Evolutionary conservation across 2,329 filamentous ascomycete species (phyloP).

Genomic region (Ceratocystis eucalypticola): DNA sequence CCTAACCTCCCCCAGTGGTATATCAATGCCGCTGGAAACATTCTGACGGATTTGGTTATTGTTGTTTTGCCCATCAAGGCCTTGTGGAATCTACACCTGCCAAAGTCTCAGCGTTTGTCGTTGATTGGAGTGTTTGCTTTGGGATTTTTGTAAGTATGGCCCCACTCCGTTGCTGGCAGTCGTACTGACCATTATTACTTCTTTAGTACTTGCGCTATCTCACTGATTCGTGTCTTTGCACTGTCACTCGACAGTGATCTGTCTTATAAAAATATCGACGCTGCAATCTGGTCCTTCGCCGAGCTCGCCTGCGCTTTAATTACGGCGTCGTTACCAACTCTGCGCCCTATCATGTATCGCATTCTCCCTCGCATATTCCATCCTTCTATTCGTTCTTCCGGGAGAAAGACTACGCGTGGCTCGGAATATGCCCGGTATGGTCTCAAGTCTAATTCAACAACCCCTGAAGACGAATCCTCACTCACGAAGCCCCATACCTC

Average conservation of each 20-base stretch:
- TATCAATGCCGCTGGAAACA: conserved; percentile 21
- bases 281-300: conserved; percentile 23
- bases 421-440: conserved; percentile 12
- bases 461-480: not conserved
- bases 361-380: conserved; percentile 22
- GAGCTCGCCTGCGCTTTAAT: conserved; percentile 22
- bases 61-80: conserved; percentile 20
- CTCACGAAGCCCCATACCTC: conserved; percentile 9
- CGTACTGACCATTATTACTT: not conserved
- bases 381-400: conserved; percentile 10
- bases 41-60: conserved; percentile 20
- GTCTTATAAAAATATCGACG: conserved; percentile 23
- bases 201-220: conserved; percentile 23
- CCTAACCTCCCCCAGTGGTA: conserved; percentile 21
- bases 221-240: conserved; percentile 22
- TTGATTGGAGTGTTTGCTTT: conserved; percentile 20
- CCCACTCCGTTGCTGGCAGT: not conserved
- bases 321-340: conserved; percentile 23
- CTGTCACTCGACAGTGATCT: conserved; percentile 21
- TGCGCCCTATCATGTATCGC: conserved; percentile 23
- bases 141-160: conserved; percentile 21
- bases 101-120: conserved; percentile 20
- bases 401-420: not conserved
- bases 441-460: not conserved
- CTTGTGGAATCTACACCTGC: conserved; percentile 20